A percentile compares a stretch with the other conserved stretches of the same genome.
Conservation (phyloP, 1,284 basidiomycete genomes). For the Rhodotorula sp. region DNA sequence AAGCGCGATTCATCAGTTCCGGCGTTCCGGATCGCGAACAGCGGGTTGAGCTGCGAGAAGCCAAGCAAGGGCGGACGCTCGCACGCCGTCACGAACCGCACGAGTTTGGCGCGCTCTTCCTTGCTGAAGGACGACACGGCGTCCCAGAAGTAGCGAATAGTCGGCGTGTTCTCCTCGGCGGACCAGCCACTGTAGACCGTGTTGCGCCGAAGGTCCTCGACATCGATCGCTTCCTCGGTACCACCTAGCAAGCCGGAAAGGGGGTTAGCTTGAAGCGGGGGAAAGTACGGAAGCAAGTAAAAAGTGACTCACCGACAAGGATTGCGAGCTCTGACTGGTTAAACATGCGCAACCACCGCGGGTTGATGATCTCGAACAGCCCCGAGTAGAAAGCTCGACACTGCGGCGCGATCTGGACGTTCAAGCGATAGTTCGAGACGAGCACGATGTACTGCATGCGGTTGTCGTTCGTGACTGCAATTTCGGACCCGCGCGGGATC, state of each 20-base stretch:
- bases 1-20: constrained; percentile 69
- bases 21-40: constrained; percentile 77
- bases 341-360: constrained; percentile 87
- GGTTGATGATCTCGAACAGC: constrained; percentile 80
- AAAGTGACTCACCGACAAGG: constrained; percentile 39
- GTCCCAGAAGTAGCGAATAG: constrained; percentile 56
- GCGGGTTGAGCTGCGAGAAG: constrained; percentile 80
- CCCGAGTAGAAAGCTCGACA: constrained; percentile 71
- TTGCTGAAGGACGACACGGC: constrained; percentile 57
- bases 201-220: constrained; percentile 71
- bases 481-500: constrained; percentile 75
- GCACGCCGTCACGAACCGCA: constrained; percentile 88
- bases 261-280: background rate
- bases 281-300: no score
- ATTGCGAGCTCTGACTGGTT: constrained; percentile 76
- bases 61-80: constrained; percentile 83
- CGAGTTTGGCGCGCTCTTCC: constrained; percentile 68
- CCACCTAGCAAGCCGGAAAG: constrained; percentile 45
- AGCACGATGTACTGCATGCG: constrained; percentile 82
- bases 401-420: constrained; percentile 80
- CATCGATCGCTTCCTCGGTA: constrained; percentile 60
- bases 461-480: constrained; percentile 86
- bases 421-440: constrained; percentile 83
- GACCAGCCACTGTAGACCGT: constrained; percentile 60
- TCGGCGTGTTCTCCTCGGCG: constrained; percentile 61